phyloP scores from a whole-genome alignment of 257 asterid species.

The Nicotiana benthamiana region DNA sequence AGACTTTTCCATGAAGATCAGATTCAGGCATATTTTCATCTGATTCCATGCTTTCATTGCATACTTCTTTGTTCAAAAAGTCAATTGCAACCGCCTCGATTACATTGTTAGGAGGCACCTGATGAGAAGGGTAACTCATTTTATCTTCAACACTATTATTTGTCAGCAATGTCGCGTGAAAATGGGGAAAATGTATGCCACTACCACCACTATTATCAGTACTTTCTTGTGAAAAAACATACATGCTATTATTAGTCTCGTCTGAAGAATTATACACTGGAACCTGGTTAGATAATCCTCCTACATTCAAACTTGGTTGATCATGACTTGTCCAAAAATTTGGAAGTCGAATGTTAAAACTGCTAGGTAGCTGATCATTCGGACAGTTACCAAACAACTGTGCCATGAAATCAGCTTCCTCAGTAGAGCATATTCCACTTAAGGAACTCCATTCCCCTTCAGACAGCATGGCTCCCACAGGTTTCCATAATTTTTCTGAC shows the following conservation, averaged over 20 bases:
- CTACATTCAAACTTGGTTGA: slow-evolving; percentile 11
- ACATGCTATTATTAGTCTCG: slow-evolving; percentile 10
- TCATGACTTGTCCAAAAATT: slow-evolving; percentile 9
- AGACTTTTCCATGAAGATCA: slow-evolving; percentile 1
- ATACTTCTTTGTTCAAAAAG: slow-evolving; percentile 31
- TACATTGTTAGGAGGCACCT: neutral
- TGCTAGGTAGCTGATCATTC: slow-evolving; percentile 18
- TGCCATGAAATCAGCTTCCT: slow-evolving; percentile 31
- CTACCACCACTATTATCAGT: slow-evolving; percentile 15
- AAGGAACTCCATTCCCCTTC: slow-evolving; percentile 68
- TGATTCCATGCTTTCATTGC: slow-evolving; percentile 27
- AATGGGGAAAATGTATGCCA: slow-evolving; percentile 16
- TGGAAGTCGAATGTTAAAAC: slow-evolving; percentile 13
- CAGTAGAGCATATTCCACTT: slow-evolving; percentile 46
- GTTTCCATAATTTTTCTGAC: slow-evolving; percentile 35
- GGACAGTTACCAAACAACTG: slow-evolving; percentile 26
- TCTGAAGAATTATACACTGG: slow-evolving; percentile 18
- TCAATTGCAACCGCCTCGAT: slow-evolving; percentile 20
- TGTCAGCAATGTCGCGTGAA: neutral
- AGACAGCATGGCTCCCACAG: slow-evolving; percentile 33
- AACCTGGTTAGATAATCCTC: slow-evolving; percentile 10
- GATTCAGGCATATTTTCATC: slow-evolving; percentile 17
- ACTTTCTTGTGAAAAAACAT: slow-evolving; percentile 40
- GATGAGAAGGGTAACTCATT: slow-evolving; percentile 8
- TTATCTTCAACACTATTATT: slow-evolving; percentile 3